Base-by-base conservation (phyloP, 2,329 filamentous ascomycete species). In the Monosporascus sp. region DNA sequence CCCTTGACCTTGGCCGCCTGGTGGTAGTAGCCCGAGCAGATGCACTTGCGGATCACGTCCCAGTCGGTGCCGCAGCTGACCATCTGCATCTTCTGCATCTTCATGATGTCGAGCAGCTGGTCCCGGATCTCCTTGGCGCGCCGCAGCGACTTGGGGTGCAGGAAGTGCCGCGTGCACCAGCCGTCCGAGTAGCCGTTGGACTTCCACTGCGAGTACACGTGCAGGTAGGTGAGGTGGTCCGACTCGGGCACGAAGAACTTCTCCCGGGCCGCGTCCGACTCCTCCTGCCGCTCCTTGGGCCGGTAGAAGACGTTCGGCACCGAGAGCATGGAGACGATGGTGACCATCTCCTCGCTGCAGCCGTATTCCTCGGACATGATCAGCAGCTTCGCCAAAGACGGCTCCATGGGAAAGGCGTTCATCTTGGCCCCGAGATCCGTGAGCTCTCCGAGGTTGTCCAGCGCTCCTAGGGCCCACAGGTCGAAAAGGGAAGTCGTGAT, bases 211-310 rank as follows among this genome's bases (percentile, higher is more conserved):
- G 87, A 87, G 73, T 96, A 99, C 1, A 99, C 94, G 66, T 97
- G 92, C 3, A 99, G 82, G 44, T 97, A 88, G 0, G 94, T 99
- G 41, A 99, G 77, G 68, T 99, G 94, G 69, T 99, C 94, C 2
- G 91, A 97, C 72, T 99, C 94, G 28, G 94, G 91, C 7, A 99
- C 94, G 74, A 96, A 97, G 72, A 99, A 99, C 70, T 97, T 97
- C 69, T 99, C 94, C 28, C 93, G 85, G 37, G 94, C 92, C 1
- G 92, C 86, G 65, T 99, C 94, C 6, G 93, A 94, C 74, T 99
- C 94, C 67, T 99, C 94, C 65, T 96, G 89, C 1, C 94, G 87
- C 71, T 99, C 95, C 68, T 96, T 97, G 3, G 94, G 94, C 7
- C 95, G 85, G 74, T 97, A 97, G 73, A 97, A 99, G 28, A 97